Percentiles rank a stretch among this genome's conserved stretches.
Evolutionary conservation across 1,139 yeast genomes (phyloP).

Genomic region (Geotrichum candidum): DNA sequence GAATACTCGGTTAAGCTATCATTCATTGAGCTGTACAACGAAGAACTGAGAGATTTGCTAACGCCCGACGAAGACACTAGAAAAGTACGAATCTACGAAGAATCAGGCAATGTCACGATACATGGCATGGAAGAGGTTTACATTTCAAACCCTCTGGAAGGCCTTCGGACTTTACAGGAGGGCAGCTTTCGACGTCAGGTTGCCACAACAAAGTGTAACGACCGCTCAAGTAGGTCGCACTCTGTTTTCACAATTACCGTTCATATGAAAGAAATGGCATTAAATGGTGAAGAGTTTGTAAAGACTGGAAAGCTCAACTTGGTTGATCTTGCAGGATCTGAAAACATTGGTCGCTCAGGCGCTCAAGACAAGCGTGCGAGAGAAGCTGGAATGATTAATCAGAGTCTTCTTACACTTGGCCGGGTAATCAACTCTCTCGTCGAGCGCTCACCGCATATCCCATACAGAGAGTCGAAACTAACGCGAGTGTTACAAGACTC

Average conservation of each 20-base stretch:
- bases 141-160: slow-evolving; percentile 39
- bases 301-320: slow-evolving; percentile 59
- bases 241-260: slow-evolving; percentile 65
- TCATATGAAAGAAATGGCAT: slow-evolving; percentile 38
- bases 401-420: slow-evolving; percentile 74
- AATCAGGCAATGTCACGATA: slow-evolving; percentile 38
- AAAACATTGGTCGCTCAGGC: slow-evolving; percentile 72
- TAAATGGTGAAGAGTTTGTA: slow-evolving; percentile 43
- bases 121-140: slow-evolving; percentile 48
- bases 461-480: slow-evolving; percentile 79
- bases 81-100: slow-evolving; percentile 43
- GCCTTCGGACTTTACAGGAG: slow-evolving; percentile 42
- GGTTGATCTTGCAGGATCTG: slow-evolving; percentile 88
- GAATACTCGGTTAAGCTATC: slow-evolving; percentile 64
- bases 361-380: slow-evolving; percentile 72
- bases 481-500: slow-evolving; percentile 78
- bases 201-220: slow-evolving; percentile 65
- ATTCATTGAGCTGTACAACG: slow-evolving; percentile 69
- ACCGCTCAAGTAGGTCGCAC: slow-evolving; percentile 66
- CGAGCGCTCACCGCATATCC: slow-evolving; percentile 58
- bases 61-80: slow-evolving; percentile 28
- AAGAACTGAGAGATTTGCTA: slow-evolving; percentile 58
- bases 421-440: slow-evolving; percentile 73
- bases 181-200: slow-evolving; percentile 55
- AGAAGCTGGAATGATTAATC: slow-evolving; percentile 86